Evolutionary conservation across 2,329 filamentous ascomycete species (phyloP), one percentile per base, ranked within the genome.

Genomic region (Coniochaeta sp.): DNA sequence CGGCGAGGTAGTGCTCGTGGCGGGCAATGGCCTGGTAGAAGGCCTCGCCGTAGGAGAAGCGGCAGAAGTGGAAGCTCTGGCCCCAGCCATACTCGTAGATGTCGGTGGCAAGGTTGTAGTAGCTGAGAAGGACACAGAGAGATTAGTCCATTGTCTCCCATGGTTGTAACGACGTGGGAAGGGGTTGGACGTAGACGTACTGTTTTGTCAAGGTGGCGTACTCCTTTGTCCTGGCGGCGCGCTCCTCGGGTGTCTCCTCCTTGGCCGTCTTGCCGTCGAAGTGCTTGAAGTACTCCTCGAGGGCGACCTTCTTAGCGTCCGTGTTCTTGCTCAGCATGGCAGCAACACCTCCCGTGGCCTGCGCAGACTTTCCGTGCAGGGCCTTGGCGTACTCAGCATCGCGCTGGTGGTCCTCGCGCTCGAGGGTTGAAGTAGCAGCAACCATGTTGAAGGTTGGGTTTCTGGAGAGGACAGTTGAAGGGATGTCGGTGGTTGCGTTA

Each of bases 21-120:
- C 94, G 87, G 59, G 91, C 89, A 71, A 97, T 92, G 56, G 91
- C 91, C 72, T 95, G 89, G 70, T 83, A 77, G 76, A 97, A 97
- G 50, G 83, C 76, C 75, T 99, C 94, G 66, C 87, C 87, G 60
- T 85, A 76, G 51, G 89, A 87, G 72, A 92, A 96, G 57, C 92
- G 90, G 75, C 89, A 95, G 80, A 99, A 97, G 74, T 99, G 92
- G 81, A 99, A 99, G 48, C 86, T 92, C 64, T 91, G 85, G 56
- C 89, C 89, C 91, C 94, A 99, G 63, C 91, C 94, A 62, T 96
- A 94, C 76, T 97, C 94, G 77, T 96, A 96, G 49, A 96, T 72
- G 66, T 96, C 91, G 60, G 91, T 96, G n/a, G 89, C 91, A 48
- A 96, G 82, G 73, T 96, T 95, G 77, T 96, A 96, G 79, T 96